A percentile compares a stretch with the other conserved stretches of the same genome.
Conservation (phyloP, 2,329 filamentous ascomycete species). For the Fusarium transvaalense region DNA sequence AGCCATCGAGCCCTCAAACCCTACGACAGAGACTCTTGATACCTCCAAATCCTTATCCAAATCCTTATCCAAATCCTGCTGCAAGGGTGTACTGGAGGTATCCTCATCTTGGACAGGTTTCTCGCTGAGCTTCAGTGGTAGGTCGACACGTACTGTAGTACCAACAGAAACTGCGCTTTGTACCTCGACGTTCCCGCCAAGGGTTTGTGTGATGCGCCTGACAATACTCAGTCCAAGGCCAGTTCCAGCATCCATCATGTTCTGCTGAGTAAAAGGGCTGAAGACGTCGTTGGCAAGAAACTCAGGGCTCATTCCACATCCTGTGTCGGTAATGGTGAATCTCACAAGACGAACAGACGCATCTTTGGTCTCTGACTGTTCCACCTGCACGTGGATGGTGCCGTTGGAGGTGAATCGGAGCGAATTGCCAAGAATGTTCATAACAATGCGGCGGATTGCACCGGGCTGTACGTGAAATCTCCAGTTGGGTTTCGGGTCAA, state of each 20-base stretch:
- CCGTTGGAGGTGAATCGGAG: background rate
- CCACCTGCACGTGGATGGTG: background rate
- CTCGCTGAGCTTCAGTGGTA: background rate
- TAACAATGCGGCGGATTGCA: background rate
- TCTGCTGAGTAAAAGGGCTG: slow-evolving; percentile 6
- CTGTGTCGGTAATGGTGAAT: background rate
- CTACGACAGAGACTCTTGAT: fast-evolving
- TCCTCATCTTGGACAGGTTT: fast-evolving
- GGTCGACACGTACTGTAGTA: background rate
- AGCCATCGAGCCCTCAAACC: background rate
- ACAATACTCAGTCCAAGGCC: slow-evolving; percentile 1
- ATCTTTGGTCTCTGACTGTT: background rate
- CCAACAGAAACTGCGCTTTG: background rate
- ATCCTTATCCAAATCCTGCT: background rate
- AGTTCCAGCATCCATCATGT: background rate
- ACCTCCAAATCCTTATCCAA: background rate
- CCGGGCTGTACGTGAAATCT: background rate
- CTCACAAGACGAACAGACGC: background rate
- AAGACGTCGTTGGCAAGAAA: background rate
- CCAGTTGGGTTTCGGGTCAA: background rate
- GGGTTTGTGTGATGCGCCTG: background rate
- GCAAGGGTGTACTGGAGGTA: background rate
- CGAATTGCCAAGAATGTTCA: background rate
- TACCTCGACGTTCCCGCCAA: background rate
- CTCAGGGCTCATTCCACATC: background rate